Evolutionary conservation across 2,329 filamentous ascomycete species (phyloP), one percentile per base, ranked within the genome.

Genomic region (Ciborinia camelliae): DNA sequence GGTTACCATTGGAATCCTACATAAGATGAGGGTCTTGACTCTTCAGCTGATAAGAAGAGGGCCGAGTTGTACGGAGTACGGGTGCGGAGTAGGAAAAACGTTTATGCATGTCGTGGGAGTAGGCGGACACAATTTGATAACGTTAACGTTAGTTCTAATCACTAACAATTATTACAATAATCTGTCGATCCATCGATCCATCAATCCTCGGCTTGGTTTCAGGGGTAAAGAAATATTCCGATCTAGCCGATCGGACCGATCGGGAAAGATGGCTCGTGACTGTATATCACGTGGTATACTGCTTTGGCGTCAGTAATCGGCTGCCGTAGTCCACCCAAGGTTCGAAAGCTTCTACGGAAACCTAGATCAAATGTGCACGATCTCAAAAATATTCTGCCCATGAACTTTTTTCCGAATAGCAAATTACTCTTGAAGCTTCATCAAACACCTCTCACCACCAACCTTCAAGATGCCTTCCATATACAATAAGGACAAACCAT

Each of bases 401-500:
- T 37, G 60, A 65, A 67, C 52, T 68, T 65, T 60, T 67, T 54
- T 61, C 45, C 55, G 63, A 54, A 58, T 51, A n/a, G 45, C 62
- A 47, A 63, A 62, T 51, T 37, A 28, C 39, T 28, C 37, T 28
- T 41, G 41, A 51, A 63, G 52, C 43, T 58, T 48, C 62, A 61
- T 48, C 51, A 59, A 59, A 35, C 55, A 47, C 65, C 68, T 53
- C 65, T 62, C 66, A 68, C 65, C 66, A 69, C 55, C 62, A 68
- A 54, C 47, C 15, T 18, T 58, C 69, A 75, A 71, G 50, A 92
- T 97, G 92, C 92, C 92, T 68, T 95, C 91, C 37, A 96, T 90
- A 70, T 87, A 97, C 79, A 90, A 97, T 68, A 89, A 86, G 71
- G 91, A 96, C 3, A 97, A 97, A 78, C 90, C 92, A 63, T 96